Evolutionary conservation across 352 stramenopile genomes (phyloP).

Genomic region (Globisporangium canariense): DNA sequence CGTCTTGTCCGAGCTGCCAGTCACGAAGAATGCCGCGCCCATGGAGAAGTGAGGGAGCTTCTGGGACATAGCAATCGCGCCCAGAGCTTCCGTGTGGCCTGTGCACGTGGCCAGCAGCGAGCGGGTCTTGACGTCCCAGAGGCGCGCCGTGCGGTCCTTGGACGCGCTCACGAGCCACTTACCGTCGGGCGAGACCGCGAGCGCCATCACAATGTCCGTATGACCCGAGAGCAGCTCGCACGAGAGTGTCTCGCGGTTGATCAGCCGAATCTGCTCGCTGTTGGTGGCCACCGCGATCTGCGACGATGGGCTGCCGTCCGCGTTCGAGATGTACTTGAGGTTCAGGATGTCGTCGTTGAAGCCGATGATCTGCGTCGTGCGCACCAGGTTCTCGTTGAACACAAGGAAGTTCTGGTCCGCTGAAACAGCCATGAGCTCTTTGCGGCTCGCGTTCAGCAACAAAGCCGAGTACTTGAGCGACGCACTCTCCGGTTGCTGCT

Average conservation of each 20-base stretch:
- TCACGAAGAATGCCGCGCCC: constrained; percentile 93
- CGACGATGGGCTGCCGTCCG: constrained; percentile 46
- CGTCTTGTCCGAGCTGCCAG: constrained; percentile 95
- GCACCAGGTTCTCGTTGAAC: constrained; percentile 63
- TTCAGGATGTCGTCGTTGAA: constrained; percentile 99
- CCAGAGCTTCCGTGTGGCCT: constrained; percentile 94
- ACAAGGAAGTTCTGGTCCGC: constrained; percentile 87
- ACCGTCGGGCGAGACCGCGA: constrained; percentile 89
- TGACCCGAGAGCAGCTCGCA: constrained; percentile 96
- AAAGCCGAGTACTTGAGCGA: constrained; percentile 52
- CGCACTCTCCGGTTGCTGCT: constrained; percentile 42
- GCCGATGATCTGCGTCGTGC: constrained; percentile 81
- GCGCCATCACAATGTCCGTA: constrained; percentile 94
- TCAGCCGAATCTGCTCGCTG: constrained; percentile 93
- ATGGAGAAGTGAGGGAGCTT: constrained; percentile 71
- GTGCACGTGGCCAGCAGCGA: constrained; percentile 87
- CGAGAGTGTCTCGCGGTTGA: constrained; percentile 90
- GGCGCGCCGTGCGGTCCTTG: constrained; percentile 91
- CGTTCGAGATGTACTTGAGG: constrained; percentile 91
- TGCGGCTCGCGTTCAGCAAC: constrained; percentile 45
- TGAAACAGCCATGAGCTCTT: constrained; percentile 75
- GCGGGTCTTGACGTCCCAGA: constrained; percentile 85
- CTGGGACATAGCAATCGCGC: constrained; percentile 90
- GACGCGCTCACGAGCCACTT: constrained; percentile 91
- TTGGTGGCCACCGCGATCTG: constrained; percentile 96